Evolutionary conservation across 2,329 filamentous ascomycete species (phyloP), one percentile per base, ranked within the genome.

Genomic region (Penicillium psychrosexuale): DNA sequence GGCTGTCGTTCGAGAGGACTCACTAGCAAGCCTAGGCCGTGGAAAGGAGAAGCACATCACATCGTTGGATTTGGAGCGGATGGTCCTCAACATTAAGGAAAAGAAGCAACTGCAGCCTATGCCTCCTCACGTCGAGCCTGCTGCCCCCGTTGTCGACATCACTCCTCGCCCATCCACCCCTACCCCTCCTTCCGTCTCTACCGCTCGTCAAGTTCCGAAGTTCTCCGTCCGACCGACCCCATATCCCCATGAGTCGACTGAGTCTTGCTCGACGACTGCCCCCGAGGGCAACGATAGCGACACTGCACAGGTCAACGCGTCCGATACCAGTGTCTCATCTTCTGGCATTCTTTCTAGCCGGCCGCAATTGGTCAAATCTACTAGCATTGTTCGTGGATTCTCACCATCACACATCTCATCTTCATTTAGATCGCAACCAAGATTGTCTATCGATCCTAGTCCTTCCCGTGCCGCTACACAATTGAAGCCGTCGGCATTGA

Each of bases 81-180:
- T 97, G 84, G 90, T 97, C 39, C 85, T 89, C 53, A 91, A 88
- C 37, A 97, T 97, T 70, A 90, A 95, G 73, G 88, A 94, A 74
- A 91, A 90, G 75, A 85, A 86, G 72, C 82, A 82, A 43, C 79
- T 93, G 22, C 79, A 83, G 66, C 83, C 83, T 5, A 72, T 84
- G 36, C 72, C 78, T 28, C 47, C 72, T 74, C 53, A 78, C 69
- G 58, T 72, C 65, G 62, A 75, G 66, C 67, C 75, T 51, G 58
- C 73, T 24, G 68, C 72, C 30, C 64, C 70, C 13, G 66, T 74
- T 8, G 66, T 75, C 50, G 75, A 78, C 56, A 73, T 74, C 22
- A 78, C 77, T 13, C 75, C 77, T 15, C 73, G 70, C 46, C 72
- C 74, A 9, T 71, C 72, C 2, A 77, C 75, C 7, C 67, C 78